Evolutionary conservation across 306 rosid genomes (phyloP), one percentile per base, ranked within the genome.

Genomic region (Castanopsis chinensis): DNA sequence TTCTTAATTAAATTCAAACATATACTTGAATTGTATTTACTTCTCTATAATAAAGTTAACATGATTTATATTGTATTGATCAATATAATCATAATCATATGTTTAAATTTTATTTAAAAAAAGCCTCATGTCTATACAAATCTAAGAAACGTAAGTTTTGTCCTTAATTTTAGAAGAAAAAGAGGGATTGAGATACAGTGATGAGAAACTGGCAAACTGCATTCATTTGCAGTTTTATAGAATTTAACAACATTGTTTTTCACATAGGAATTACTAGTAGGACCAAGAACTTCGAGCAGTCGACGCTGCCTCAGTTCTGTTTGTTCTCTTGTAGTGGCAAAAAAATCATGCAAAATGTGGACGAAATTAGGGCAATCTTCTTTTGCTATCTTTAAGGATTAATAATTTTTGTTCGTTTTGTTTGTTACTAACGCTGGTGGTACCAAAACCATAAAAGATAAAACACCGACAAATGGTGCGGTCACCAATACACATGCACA

Each of bases 401-500:
- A 15, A 20, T 49, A 72, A 51, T 43, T 60, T 76, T 28, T 57
- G 21, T 11, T 65, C 51, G 28, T 65, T 32, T 79, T 53, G 80
- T 69, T 67, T 54, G 81, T 74, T 83, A 58, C 79, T 79, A 76
- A 75, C 11, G 79, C 80, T 82, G 73, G 75, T 32, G 51, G 71
- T 85, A 52, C 20, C 87, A 69, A 80, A 83, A 52, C 19, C 87
- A 69, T 80, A 71, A 77, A 85, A 90, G 91, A 84, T 84, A 85
- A 85, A 82, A 67, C 92, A 90, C 94, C 94, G 91, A 92, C 92
- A 90, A 80, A 78, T 72, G 83, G 84, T 84, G 94, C 85, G 87
- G 87, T 84, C 88, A 85, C 85, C 88, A 85, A 88, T 58, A 63
- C 83, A 87, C 89, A 53, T 78, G 79, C 78, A 25, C 69, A 28